These are phyloP conservation scores for Penicillium griseofulvum DNA, from an alignment of 2,329 filamentous ascomycete genomes.

Conservation along the genomic window DNA sequence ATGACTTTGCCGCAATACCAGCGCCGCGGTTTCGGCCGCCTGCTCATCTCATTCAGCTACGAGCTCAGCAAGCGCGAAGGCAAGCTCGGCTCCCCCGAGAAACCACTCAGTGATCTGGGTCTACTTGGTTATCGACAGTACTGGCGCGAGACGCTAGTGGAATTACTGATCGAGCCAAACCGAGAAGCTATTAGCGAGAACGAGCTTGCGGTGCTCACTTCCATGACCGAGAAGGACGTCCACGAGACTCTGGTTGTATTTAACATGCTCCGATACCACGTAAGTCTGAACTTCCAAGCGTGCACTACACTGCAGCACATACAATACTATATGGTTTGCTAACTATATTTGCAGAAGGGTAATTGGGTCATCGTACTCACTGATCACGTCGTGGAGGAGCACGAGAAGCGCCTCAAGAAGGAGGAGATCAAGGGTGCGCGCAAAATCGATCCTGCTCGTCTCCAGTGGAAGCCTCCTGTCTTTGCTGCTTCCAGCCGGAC, in stretches of 20 bases:
- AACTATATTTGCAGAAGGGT: conserved; percentile 59
- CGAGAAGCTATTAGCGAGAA: conserved; percentile 73
- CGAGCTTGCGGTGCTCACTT: conserved; percentile 70
- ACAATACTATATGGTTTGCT: conserved; percentile 3
- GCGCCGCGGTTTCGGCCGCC: conserved; percentile 84
- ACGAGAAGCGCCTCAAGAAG: conserved; percentile 72
- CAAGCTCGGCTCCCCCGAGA: conserved; percentile 93
- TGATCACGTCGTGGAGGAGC: conserved; percentile 69
- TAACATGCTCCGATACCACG: conserved; percentile 90
- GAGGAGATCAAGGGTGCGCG: conserved; percentile 72
- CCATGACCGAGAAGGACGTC: conserved; percentile 98
- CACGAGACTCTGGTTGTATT: conserved; percentile 90
- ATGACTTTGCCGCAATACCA: conserved; percentile 95
- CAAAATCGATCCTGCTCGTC: conserved; percentile 70
- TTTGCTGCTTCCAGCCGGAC: conserved; percentile 87
- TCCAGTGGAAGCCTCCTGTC: conserved; percentile 95
- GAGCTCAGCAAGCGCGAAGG: conserved; percentile 93
- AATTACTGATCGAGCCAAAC: conserved; percentile 72
- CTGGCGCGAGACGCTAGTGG: conserved; percentile 93
- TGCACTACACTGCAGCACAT: background rate
- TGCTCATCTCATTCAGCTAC: conserved; percentile 96
- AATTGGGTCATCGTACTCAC: conserved; percentile 95
- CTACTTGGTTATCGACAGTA: conserved; percentile 93
- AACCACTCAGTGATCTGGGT: conserved; percentile 90
- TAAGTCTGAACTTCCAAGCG: conserved; percentile 32